A percentile compares a stretch with the other conserved stretches of the same genome.
Conservation (phyloP, 345 rosid species). For the Geranium brycei region DNA sequence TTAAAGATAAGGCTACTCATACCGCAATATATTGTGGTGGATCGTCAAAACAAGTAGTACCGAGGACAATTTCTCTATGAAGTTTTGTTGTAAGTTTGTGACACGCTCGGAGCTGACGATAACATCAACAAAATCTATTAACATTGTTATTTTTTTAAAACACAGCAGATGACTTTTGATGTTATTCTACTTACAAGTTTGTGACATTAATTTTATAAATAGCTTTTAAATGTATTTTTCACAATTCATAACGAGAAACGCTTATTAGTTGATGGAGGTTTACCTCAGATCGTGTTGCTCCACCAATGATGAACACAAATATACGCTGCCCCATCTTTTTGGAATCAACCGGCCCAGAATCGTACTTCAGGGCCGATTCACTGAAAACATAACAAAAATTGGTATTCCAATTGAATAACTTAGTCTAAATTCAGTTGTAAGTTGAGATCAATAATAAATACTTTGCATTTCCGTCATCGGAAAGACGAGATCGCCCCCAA, state of each 20-base stretch:
- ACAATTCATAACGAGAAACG: neutral
- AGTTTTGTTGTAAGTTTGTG: slow-evolving; percentile 76
- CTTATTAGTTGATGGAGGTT: slow-evolving; percentile 3
- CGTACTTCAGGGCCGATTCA: slow-evolving; percentile 52
- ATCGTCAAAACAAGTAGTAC: slow-evolving; percentile 68
- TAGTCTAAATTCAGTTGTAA: no score
- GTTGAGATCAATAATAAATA: slow-evolving; percentile 5
- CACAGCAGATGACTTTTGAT: no score
- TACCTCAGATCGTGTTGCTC: slow-evolving; percentile 96
- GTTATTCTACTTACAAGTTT: no score
- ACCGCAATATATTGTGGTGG: slow-evolving; percentile 72
- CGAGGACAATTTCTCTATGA: slow-evolving; percentile 77
- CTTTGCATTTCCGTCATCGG: slow-evolving; percentile 87
- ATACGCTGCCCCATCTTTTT: slow-evolving; percentile 79
- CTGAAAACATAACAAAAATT: slow-evolving; percentile 13
- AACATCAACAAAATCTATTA: neutral
- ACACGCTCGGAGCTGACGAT: slow-evolving; percentile 63
- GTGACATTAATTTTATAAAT: no score
- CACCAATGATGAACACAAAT: slow-evolving; percentile 79
- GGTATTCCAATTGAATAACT: no score
- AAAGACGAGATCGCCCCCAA: slow-evolving; percentile 58
- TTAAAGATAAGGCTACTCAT: slow-evolving; percentile 1
- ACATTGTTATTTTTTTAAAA: neutral
- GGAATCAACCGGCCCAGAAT: slow-evolving; percentile 25
- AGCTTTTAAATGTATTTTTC: no score